Base-by-base conservation (phyloP, 768 basidiomycete species). In the Mycena crocata region DNA sequence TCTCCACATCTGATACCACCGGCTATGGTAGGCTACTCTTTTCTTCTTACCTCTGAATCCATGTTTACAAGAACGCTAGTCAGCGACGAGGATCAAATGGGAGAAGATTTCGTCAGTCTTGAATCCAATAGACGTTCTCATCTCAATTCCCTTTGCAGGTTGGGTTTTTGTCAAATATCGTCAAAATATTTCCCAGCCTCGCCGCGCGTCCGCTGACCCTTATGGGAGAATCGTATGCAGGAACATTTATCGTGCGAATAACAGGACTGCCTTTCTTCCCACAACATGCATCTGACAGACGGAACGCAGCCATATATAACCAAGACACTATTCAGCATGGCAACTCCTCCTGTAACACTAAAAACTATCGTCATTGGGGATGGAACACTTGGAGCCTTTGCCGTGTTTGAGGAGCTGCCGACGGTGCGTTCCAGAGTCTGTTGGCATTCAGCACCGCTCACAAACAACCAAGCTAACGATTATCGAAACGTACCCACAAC, bases 191-290 rank as follows among this genome's bases (percentile, higher is more conserved):
- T 75, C 92, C 92, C 19, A 82, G 84, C 70, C 80, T 93, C 28
- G 85, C 86, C 21, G 86, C 77, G 1, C 87, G 92, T n/a, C 92
- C 92, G 13, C 81, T 93, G 40, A 78, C 89, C 73, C 72, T 93
- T 39, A 86, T 85, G 1, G 92, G 92, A 9, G 92, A 93, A 76
- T 91, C 89, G 67, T 93, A 93, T 75, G 88, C 92, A 6, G 92
- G 92, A 31, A 61, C 37, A 32, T 62, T 46, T 24, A 62, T 62
- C 32, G 54, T 64, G 30, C 46, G 48, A 39, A 40, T n/a, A n/a
- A n/a, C n/a, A 31, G 7, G 7, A n/a, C 32, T 2, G 26, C 50
- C 23, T 3, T 51, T 28, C 14, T 14, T 49, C 37, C 24, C 17
- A 32, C 55, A 21, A n/a, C 49, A 30, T 57, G 37, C 63, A 17